These are phyloP conservation scores for Fraxinus sp. DNA, from an alignment of 305 asterid species.

Conservation along the genomic window DNA sequence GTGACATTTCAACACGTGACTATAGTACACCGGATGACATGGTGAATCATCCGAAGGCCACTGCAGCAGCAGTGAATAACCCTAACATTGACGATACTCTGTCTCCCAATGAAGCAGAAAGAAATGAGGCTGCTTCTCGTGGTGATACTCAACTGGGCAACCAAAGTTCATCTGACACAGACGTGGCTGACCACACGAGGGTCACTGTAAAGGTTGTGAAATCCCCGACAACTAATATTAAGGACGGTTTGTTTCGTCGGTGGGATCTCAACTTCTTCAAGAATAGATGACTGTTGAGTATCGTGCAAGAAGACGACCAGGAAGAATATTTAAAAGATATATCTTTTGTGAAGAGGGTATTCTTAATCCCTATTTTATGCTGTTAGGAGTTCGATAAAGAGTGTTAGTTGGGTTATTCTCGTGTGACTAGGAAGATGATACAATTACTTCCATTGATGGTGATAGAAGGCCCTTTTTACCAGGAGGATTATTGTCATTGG, in stretches of 20 bases:
- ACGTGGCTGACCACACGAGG: slow-evolving; percentile 55
- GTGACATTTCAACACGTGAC: slow-evolving; percentile 13
- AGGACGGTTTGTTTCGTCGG: slow-evolving; percentile 78
- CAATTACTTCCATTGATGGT: slow-evolving; percentile 1
- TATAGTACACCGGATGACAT: slow-evolving; percentile 8
- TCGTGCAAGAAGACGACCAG: not conserved
- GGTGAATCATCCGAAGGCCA: slow-evolving; percentile 1
- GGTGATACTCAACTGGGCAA: slow-evolving; percentile 20
- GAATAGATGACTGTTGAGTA: slow-evolving; percentile 43
- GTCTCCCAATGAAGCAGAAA: slow-evolving; percentile 29
- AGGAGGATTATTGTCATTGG: slow-evolving; percentile 2
- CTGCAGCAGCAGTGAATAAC: not conserved
- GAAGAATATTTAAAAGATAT: not conserved
- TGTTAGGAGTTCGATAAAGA: not conserved
- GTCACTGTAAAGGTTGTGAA: slow-evolving; percentile 78
- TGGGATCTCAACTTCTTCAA: slow-evolving; percentile 85
- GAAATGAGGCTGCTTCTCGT: slow-evolving; percentile 23
- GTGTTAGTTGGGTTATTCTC: not conserved
- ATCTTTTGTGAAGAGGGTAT: not conserved
- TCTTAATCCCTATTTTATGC: not conserved
- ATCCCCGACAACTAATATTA: slow-evolving; percentile 52
- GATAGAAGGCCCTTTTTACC: not conserved
- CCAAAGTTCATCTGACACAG: slow-evolving; percentile 40
- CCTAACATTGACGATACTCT: not conserved
- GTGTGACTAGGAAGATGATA: not conserved